Percentiles rank a stretch among this genome's conserved stretches.
These are phyloP conservation scores for Suillus cothurnatus DNA, from an alignment of 768 basidiomycete species.

Conservation along the genomic window DNA sequence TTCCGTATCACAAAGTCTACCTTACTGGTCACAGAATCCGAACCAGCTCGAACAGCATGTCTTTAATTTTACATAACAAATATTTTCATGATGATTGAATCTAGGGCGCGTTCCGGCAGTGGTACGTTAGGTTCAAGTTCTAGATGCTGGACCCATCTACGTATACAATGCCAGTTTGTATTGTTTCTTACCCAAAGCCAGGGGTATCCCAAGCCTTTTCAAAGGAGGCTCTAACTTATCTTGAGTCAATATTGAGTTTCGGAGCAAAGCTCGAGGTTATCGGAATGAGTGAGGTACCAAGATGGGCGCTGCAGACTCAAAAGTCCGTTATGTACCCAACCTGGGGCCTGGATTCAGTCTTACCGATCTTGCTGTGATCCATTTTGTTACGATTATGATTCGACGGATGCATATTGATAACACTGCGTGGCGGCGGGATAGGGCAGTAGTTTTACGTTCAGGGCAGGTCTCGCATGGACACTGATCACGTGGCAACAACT, in stretches of 20 bases:
- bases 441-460: neutral
- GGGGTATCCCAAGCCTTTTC: neutral
- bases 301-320: neutral
- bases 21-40: conserved; percentile 4
- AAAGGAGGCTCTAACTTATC: neutral
- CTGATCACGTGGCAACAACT: neutral
- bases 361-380: neutral
- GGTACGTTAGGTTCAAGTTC: neutral
- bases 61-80: conserved; percentile 2
- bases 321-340: conserved; percentile 3
- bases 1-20: conserved; percentile 17
- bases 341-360: neutral
- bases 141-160: neutral
- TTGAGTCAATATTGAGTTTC: neutral
- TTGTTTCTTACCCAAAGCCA: neutral
- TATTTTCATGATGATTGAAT: neutral
- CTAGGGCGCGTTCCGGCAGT: neutral
- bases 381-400: neutral
- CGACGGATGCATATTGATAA: neutral
- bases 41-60: neutral
- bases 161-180: neutral
- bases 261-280: neutral
- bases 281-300: conserved; percentile 1
- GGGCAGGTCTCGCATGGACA: neutral
- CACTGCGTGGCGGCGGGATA: neutral